A percentile compares a stretch with the other conserved stretches of the same genome.
phyloP scores from a whole-genome alignment of 129 eudicot genomes.

The Helichrysum umbraculigerum region DNA sequence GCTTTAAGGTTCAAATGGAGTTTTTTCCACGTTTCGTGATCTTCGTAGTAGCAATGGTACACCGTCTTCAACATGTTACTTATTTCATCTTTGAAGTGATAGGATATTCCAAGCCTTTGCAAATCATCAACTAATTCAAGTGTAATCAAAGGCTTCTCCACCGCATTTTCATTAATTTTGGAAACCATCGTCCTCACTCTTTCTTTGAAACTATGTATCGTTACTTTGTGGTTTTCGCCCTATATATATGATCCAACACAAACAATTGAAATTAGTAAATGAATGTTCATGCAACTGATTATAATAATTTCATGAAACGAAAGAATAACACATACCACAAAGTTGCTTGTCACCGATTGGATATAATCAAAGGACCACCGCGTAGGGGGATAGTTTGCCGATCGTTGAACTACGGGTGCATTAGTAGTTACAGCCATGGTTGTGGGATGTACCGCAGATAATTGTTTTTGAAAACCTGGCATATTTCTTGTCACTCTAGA shows the following conservation, averaged over 20 bases:
- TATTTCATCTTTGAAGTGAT: slow-evolving; percentile 42
- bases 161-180: not conserved
- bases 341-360: slow-evolving; percentile 25
- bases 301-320: not conserved
- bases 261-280: not conserved
- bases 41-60: slow-evolving; percentile 3
- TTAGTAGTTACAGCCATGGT: slow-evolving; percentile 13
- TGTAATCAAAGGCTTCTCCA: slow-evolving; percentile 25
- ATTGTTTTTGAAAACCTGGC: slow-evolving; percentile 2
- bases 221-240: slow-evolving; percentile 25
- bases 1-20: slow-evolving; percentile 36
- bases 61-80: slow-evolving; percentile 25
- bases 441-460: not conserved
- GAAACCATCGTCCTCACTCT: slow-evolving; percentile 27
- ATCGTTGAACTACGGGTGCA: slow-evolving; percentile 23
- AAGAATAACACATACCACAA: not conserved
- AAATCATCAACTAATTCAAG: slow-evolving; percentile 44
- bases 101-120: slow-evolving; percentile 11
- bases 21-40: not conserved
- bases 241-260: not conserved
- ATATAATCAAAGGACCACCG: slow-evolving; percentile 27
- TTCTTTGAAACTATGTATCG: slow-evolving; percentile 14
- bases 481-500: not conserved
- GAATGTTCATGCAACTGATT: not conserved
- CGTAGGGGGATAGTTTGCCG: slow-evolving; percentile 37